Evolutionary conservation across 2,329 filamentous ascomycete genomes (phyloP).

Genomic region (Cladorrhinum sp.): DNA sequence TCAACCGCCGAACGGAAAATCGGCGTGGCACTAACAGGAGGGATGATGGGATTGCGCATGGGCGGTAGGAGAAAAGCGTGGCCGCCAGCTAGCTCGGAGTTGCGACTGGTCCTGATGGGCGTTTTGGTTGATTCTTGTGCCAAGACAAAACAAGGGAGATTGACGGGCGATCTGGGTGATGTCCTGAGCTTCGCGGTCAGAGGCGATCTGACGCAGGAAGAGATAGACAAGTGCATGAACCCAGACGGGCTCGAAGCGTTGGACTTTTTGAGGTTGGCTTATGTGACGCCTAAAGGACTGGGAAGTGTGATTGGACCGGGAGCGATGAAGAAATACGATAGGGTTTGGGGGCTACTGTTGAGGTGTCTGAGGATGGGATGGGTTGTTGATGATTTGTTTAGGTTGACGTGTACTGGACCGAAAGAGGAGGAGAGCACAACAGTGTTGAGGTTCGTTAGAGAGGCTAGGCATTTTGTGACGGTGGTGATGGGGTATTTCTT

Average conservation of each 20-base stretch:
- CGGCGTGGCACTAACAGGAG: conserved; percentile 66
- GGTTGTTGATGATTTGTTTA: conserved; percentile 60
- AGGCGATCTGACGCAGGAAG: conserved; percentile 65
- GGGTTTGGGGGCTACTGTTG: conserved; percentile 76
- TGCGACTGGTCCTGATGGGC: conserved; percentile 85
- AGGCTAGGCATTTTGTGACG: conserved; percentile 76
- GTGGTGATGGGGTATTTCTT: conserved; percentile 75
- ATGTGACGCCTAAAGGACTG: conserved; percentile 71
- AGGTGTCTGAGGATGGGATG: conserved; percentile 76
- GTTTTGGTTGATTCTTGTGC: conserved; percentile 73
- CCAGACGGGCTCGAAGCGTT: conserved; percentile 79
- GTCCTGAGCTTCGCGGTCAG: conserved; percentile 76
- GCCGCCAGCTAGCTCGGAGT: conserved; percentile 91
- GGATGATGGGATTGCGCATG: conserved; percentile 77
- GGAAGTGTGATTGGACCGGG: conserved; percentile 68
- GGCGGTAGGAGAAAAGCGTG: conserved; percentile 78
- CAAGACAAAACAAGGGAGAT: not conserved
- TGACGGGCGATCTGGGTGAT: conserved; percentile 55
- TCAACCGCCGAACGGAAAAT: conserved; percentile 71
- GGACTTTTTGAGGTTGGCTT: conserved; percentile 88
- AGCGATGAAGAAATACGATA: conserved; percentile 76
- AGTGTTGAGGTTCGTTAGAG: conserved; percentile 59
- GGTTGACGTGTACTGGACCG: not conserved
- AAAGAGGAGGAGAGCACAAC: conserved; percentile 26
- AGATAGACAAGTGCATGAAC: conserved; percentile 81